Percentiles rank a stretch among this genome's conserved stretches.
phyloP scores from a whole-genome alignment of 768 basidiomycete genomes.

The Russula emetica region DNA sequence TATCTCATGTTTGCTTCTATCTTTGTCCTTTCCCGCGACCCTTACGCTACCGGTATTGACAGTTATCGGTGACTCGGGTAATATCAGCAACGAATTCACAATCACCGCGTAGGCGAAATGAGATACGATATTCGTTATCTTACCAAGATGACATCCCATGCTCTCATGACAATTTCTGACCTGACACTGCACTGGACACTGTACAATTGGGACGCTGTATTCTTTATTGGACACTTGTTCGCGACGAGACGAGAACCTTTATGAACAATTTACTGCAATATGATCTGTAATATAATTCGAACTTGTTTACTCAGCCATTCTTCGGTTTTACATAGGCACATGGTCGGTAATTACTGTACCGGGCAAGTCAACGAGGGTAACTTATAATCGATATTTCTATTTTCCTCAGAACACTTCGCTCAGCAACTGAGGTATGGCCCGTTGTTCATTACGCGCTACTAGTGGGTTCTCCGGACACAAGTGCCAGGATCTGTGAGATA shows the following conservation, averaged over 20 bases:
- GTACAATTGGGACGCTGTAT: conserved; percentile 8
- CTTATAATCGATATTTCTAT: not conserved
- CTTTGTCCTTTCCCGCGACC: not conserved
- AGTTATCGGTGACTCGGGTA: conserved; percentile 70
- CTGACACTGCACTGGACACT: conserved; percentile 1
- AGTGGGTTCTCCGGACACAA: no score
- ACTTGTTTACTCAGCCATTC: not conserved
- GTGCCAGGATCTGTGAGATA: no score
- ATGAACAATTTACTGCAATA: not conserved
- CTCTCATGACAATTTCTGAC: conserved; percentile 5
- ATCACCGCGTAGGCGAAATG: conserved; percentile 36
- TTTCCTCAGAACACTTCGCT: not conserved
- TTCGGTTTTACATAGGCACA: not conserved
- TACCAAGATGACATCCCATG: not conserved
- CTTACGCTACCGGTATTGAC: conserved; percentile 7
- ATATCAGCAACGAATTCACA: conserved; percentile 54
- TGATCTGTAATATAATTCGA: not conserved
- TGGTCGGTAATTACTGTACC: not conserved
- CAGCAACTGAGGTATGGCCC: not conserved
- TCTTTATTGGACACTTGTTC: conserved; percentile 3
- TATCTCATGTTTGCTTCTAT: conserved; percentile 23
- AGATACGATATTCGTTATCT: not conserved
- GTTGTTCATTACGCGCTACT: no score
- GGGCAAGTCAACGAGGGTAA: not conserved
- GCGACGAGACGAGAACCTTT: not conserved